Evolutionary conservation across 805 yeast genomes (phyloP), one percentile per base, ranked within the genome.

Genomic region (Lipomyces yamadae): DNA sequence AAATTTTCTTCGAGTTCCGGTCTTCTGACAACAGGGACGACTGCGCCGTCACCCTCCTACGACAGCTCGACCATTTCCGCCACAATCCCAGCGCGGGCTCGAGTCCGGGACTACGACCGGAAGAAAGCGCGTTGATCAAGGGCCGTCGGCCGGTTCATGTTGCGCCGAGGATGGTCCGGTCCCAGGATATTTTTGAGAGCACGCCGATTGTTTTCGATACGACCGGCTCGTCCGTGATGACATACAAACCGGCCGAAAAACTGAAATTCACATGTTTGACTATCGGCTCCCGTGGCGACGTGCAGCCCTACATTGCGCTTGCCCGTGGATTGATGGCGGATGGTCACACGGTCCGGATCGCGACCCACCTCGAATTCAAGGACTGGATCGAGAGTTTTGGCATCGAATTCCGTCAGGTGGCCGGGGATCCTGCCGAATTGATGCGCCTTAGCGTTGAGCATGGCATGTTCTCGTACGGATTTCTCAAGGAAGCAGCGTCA

Each of bases 261-360:
- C 84, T 83, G 72, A 83, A 82, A 35, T 84, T 93, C 73, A 88
- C 90, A 0, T 79, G 92, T 58, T 78, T 94, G 65, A 94, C 98
- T 0, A 94, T 94, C 73, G 98, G 98, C 0, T 92, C 97, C 0
- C 83, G 98, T 66, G 98, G 98, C 42, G 98, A 94, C 78, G 98
- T 94, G 5, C 98, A 94, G 78, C 98, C 98, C 0, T 94, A 92
- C 76, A 89, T 94, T 71, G 94, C 98, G 0, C 78, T 94, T n/a
- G 95, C 91, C 0, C 86, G 87, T 71, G 97, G 93, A 0, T 80
- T 94, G 55, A 77, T 86, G 58, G 81, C 80, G 32, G 97, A 94
- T 72, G 98, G 98, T 0, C 98, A 94, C 75, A 77, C 78, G 24
- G 96, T 91, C 1, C 86, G 87, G 34, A 93, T 94, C 65, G 96